Base-by-base conservation (phyloP, 805 yeast species). In the Saturnispora kantuleensis region DNA sequence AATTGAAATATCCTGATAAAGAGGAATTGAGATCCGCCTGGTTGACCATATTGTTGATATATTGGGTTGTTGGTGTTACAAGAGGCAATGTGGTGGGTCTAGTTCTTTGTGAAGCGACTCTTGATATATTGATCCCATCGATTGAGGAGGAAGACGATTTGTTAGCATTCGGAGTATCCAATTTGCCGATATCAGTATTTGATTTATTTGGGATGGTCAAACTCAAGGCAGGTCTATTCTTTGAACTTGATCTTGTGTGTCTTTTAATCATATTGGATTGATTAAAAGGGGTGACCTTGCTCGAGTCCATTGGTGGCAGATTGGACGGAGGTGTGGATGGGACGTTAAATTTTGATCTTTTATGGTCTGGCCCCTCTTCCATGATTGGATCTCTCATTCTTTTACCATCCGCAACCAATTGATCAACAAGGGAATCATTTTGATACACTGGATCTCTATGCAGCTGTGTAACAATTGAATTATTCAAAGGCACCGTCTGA, bases 161-260 rank as follows among this genome's bases (percentile, higher is more conserved):
- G 32, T 35, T 38, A 29, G 11, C 30, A 21, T 7, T 21, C 26
- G 26, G 26, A 21, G 26, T 17, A 12, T 34, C 17, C 15, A 41
- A 44, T 21, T 48, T 46, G 13, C n/a, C 32, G 37, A 35, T 46
- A 26, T 38, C 18, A 15, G 33, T 43, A 18, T 39, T 36, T 28
- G 42, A 26, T 30, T 39, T 40, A 13, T 36, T 53, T 1, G 87
- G 87, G n/a, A 81, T 81, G 52, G 77, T 78, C 10, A 81, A 80
- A 45, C 84, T 61, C 38, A 81, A 61, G 1, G 79, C 70, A 1
- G 87, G 87, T 47, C 87, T 47, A 16, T 33, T 38, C 21, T 39
- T 45, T 42, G 41, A 38, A n/a, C 13, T 13, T 11, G 46, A 38
- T 33, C 46, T 32, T 4, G 46, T 32, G 10, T 37, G 41, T 18